Evolutionary conservation across 768 basidiomycete species (phyloP).

Genomic region (Rhizopogon salebrosus): DNA sequence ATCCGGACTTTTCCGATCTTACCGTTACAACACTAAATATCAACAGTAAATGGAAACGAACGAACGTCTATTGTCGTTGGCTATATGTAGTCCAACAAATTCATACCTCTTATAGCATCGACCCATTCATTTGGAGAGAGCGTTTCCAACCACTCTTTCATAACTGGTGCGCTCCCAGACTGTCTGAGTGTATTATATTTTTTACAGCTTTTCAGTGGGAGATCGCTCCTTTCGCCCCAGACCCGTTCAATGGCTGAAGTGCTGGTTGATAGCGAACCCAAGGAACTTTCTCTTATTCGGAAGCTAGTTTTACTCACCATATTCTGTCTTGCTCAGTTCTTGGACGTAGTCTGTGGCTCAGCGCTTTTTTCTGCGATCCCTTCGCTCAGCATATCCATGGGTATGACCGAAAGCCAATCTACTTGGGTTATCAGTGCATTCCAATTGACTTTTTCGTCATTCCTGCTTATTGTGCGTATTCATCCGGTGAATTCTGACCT

Average conservation of each 20-base stretch:
- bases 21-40: no score
- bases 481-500: not conserved
- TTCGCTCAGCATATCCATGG: slow-evolving; percentile 18
- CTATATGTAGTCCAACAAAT: no score
- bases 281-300: slow-evolving; percentile 16
- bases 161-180: not conserved
- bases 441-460: slow-evolving; percentile 37
- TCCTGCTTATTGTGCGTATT: slow-evolving; percentile 20
- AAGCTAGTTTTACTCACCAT: slow-evolving; percentile 28
- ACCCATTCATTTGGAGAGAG: no score
- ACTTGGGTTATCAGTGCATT: slow-evolving; percentile 41
- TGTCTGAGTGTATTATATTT: not conserved
- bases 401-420: slow-evolving; percentile 16
- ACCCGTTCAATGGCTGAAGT: not conserved
- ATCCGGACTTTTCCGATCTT: no score
- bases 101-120: no score
- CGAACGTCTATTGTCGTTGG: no score
- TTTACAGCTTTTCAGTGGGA: not conserved
- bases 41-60: no score
- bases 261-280: not conserved
- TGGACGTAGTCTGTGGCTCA: slow-evolving; percentile 39
- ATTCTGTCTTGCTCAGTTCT: slow-evolving; percentile 37
- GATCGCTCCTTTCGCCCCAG: slow-evolving; percentile 1
- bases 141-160: not conserved
- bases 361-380: slow-evolving; percentile 36